Base-by-base conservation (phyloP, 78 protist species). In the Paratrimastix pyriformis region DNA sequence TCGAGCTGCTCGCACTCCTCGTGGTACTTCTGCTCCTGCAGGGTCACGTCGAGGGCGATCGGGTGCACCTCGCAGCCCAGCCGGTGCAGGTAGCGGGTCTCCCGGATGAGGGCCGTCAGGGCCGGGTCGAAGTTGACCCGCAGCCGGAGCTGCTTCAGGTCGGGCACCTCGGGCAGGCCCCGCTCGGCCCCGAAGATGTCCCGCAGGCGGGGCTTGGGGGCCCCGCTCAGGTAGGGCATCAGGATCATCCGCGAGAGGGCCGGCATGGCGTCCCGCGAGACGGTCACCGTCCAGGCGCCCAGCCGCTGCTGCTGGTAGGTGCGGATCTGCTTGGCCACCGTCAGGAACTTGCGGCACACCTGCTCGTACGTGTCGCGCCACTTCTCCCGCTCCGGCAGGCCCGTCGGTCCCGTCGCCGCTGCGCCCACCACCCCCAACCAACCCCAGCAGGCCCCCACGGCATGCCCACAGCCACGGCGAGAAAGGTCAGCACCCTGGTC, bases 11-110 rank as follows among this genome's bases (percentile, higher is more conserved):
- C 86, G 46, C 79, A 79, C 40, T 37, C 62, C 11, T 18, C 0
- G 35, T 60, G 44, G 79, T 84, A 90, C 75, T 86, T 86, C 44
- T 85, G 83, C 48, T 90, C 92, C 62, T 89, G 96, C 59, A 88
- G 89, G 15, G 89, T 66, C 33, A 90, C 83, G 37, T 90, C 84
- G 59, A 90, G 68, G 3, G 92, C 94, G 18, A 50, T 70, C 44
- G 82, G 88, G n/a, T 89, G 91, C 24, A 90, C 74, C 4, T 55
- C 32, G 44, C 72, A 71, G 18, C 90, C 92, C 38, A 86, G 59
- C 4, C 82, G 62, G 70, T 87, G 87, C 26, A 91, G 75, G 80
- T 84, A 79, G 74, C 86, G 88, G 55, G 91, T 43, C 84, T 93
- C 97, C 11, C 74, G 76, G 37, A 93, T 87, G 29, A 86, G 42